phyloP scores from a whole-genome alignment of 352 stramenopile genomes.

The Phytophthora hibernalis region DNA sequence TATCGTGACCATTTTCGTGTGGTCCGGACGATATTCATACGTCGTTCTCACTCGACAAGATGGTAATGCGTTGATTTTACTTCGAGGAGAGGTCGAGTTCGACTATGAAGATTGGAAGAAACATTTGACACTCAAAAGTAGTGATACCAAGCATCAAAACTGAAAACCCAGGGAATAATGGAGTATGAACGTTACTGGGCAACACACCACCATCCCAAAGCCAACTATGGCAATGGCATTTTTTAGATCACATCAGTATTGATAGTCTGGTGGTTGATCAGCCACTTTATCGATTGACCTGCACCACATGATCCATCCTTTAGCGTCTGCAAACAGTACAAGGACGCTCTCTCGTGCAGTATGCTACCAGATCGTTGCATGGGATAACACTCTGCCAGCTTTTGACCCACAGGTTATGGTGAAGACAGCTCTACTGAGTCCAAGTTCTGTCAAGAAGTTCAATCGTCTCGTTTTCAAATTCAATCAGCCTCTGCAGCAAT shows the following conservation, averaged over 20 bases:
- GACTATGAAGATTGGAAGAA: slow-evolving; percentile 27
- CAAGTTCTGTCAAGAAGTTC: slow-evolving; percentile 7
- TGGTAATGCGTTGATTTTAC: slow-evolving; percentile 10
- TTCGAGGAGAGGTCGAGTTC: slow-evolving; percentile 18
- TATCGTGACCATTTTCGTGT: slow-evolving; percentile 18
- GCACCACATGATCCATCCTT: slow-evolving; percentile 4
- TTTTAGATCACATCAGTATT: not conserved
- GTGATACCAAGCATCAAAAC: too few species aligned
- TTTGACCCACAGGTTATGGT: slow-evolving; percentile 11
- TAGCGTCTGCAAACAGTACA: not conserved
- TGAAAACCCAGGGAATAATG: too few species aligned
- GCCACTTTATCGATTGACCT: not conserved
- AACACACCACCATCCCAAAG: not conserved
- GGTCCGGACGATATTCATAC: slow-evolving; percentile 13
- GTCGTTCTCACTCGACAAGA: slow-evolving; percentile 1
- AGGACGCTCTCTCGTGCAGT: not conserved
- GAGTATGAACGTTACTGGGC: not conserved
- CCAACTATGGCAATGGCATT: not conserved
- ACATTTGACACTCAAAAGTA: not conserved
- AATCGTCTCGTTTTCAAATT: slow-evolving; percentile 3
- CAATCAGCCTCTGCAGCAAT: not conserved
- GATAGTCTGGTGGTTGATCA: not conserved
- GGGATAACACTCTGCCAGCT: slow-evolving; percentile 7
- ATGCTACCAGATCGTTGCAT: slow-evolving; percentile 17
- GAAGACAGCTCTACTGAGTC: slow-evolving; percentile 11